Evolutionary conservation across 2,329 filamentous ascomycete species (phyloP).

Genomic region (Colletotrichum australisinense): DNA sequence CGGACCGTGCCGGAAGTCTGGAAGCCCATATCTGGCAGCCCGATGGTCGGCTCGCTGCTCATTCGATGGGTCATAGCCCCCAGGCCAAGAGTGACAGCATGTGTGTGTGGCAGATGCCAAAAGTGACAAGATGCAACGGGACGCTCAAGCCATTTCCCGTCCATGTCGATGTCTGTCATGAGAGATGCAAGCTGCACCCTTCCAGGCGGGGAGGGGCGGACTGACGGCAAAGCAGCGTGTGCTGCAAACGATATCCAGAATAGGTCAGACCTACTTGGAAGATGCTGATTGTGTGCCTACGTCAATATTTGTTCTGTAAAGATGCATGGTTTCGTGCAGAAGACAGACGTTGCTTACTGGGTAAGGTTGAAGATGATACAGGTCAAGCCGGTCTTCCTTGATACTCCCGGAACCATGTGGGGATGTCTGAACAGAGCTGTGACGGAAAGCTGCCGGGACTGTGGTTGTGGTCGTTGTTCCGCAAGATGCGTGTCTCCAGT

Average conservation of each 20-base stretch:
- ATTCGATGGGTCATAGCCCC: neutral
- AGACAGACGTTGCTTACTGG: neutral
- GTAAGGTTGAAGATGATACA: neutral
- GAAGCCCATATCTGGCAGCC: neutral
- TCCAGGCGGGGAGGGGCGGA: neutral
- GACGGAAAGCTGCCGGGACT: neutral
- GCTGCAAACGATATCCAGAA: conserved; percentile 22
- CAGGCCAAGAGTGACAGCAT: neutral
- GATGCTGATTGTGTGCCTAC: too few relatives aligned
- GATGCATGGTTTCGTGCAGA: neutral
- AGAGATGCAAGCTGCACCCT: neutral
- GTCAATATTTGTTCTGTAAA: too few relatives aligned
- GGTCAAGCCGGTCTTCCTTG: neutral
- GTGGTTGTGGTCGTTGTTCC: neutral
- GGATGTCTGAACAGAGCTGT: neutral
- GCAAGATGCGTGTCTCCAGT: neutral
- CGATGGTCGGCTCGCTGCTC: neutral
- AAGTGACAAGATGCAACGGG: neutral
- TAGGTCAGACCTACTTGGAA: neutral
- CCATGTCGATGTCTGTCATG: neutral
- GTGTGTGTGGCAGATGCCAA: conserved; percentile 2
- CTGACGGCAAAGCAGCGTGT: conserved; percentile 5
- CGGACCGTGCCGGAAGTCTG: conserved; percentile 6
- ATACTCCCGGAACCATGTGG: neutral
- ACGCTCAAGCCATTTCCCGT: conserved; percentile 3